Conservation (phyloP, 2,329 filamentous ascomycete genomes). For the Clarireedia sp. region DNA sequence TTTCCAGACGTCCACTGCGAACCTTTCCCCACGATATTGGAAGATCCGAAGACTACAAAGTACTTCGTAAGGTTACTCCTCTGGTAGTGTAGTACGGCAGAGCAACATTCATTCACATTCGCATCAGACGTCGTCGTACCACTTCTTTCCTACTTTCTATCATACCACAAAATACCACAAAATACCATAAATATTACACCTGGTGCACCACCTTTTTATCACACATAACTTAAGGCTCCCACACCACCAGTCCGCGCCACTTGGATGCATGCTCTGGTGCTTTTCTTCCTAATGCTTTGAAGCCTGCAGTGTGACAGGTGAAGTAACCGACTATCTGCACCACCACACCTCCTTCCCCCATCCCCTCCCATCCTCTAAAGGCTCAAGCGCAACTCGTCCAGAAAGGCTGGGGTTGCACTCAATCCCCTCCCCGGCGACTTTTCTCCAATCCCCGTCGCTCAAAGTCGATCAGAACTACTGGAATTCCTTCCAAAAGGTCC, state of each 20-base stretch:
- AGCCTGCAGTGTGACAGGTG: not conserved
- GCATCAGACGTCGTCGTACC: too few species aligned
- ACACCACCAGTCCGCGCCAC: not conserved
- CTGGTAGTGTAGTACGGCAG: too few species aligned
- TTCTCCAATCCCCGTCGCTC: not conserved
- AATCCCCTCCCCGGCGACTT: not conserved
- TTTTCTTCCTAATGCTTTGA: not conserved
- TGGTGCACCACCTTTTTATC: too few species aligned
- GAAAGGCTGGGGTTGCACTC: conserved; percentile 6
- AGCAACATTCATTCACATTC: too few species aligned
- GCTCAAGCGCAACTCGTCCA: not conserved
- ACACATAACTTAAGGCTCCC: too few species aligned
- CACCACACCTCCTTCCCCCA: not conserved
- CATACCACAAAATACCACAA: too few species aligned
- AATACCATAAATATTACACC: too few species aligned
- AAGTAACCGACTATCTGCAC: conserved; percentile 2
- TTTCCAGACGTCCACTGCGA: too few species aligned
- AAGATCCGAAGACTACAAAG: too few species aligned
- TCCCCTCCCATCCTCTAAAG: not conserved
- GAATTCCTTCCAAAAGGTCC: conserved; percentile 6
- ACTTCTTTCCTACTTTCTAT: too few species aligned
- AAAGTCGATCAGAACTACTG: not conserved
- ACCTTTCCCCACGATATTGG: too few species aligned
- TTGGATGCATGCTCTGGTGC: not conserved
- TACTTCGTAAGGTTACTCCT: too few species aligned